Evolutionary conservation across 495 filamentous ascomycete genomes (phyloP).

Genomic region (Oidiodendron maius): DNA sequence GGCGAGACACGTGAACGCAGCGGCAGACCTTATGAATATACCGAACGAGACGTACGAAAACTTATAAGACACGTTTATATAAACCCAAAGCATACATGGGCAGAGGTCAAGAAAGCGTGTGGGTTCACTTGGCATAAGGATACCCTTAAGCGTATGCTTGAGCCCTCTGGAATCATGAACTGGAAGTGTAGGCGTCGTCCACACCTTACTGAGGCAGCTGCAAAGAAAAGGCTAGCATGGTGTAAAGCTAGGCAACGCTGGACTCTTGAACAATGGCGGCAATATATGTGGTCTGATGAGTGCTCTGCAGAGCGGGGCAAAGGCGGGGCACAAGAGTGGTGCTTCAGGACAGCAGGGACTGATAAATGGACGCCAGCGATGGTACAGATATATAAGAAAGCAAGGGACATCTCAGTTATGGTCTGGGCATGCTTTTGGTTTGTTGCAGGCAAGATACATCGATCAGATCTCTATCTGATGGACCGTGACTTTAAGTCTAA

Average conservation of each 20-base stretch:
- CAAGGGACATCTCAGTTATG: conserved; percentile 19
- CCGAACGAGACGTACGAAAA: too few species aligned
- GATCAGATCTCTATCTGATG: conserved; percentile 11
- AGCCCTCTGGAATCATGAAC: too few species aligned
- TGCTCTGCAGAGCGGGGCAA: conserved; percentile 18
- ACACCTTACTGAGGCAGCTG: conserved; percentile 9
- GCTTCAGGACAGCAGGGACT: conserved; percentile 16
- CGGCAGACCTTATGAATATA: too few species aligned
- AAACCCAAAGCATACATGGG: too few species aligned
- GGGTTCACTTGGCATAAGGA: too few species aligned
- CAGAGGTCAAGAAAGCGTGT: too few species aligned
- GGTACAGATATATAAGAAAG: conserved; percentile 18
- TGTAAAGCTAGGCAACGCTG: conserved; percentile 6
- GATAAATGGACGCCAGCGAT: conserved; percentile 14
- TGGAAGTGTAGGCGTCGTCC: conserved; percentile 10
- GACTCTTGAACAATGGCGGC: conserved; percentile 4
- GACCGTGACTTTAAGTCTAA: conserved; percentile 16
- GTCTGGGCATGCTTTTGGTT: conserved; percentile 17
- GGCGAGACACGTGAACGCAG: too few species aligned
- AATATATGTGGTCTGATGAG: conserved; percentile 22
- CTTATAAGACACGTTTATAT: too few species aligned
- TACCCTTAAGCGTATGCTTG: too few species aligned
- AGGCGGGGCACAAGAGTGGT: conserved; percentile 11
- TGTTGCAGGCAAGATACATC: not conserved
- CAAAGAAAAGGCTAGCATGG: conserved; percentile 8